Percentiles rank a stretch among this genome's conserved stretches.
Conservation (phyloP, 768 basidiomycete genomes). For the Butyriboletus loyo region DNA sequence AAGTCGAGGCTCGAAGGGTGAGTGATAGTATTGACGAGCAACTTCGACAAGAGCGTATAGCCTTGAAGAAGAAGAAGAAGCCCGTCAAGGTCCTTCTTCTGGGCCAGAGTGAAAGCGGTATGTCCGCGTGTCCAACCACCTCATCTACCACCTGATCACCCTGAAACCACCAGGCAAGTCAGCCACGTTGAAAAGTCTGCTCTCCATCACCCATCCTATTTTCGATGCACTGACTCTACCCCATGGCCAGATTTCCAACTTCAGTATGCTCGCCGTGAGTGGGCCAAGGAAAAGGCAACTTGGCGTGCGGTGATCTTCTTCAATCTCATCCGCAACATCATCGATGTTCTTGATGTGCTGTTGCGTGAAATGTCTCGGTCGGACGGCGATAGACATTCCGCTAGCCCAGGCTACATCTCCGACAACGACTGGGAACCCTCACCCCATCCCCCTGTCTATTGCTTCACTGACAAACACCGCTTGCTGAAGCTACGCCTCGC, state of each 20-base stretch:
- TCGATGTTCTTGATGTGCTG: slow-evolving; percentile 57
- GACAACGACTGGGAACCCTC: slow-evolving; percentile 17
- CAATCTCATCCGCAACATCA: slow-evolving; percentile 75
- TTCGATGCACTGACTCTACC: background rate
- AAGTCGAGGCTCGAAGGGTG: slow-evolving; percentile 59
- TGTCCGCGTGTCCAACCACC: slow-evolving; percentile 9
- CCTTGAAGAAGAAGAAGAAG: slow-evolving; percentile 57
- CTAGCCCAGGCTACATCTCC: background rate
- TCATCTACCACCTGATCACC: slow-evolving; percentile 2
- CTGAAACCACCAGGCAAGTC: slow-evolving; percentile 49
- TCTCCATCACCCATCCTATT: background rate
- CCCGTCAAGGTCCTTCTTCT: slow-evolving; percentile 74
- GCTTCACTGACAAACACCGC: slow-evolving; percentile 62
- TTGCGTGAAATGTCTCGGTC: slow-evolving; percentile 51
- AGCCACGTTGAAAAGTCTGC: slow-evolving; percentile 72
- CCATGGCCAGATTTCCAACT: slow-evolving; percentile 61
- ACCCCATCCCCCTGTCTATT: slow-evolving; percentile 21
- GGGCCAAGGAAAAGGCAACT: slow-evolving; percentile 62
- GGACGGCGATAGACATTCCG: slow-evolving; percentile 21
- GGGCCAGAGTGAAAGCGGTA: slow-evolving; percentile 71
- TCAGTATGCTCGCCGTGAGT: slow-evolving; percentile 66
- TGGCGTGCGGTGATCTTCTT: slow-evolving; percentile 79
- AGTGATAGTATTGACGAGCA: slow-evolving; percentile 78
- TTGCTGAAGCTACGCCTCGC: slow-evolving; percentile 55
- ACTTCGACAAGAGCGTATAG: slow-evolving; percentile 57